Conservation (phyloP, 257 asterid genomes). For the Ilex aquifolium region DNA sequence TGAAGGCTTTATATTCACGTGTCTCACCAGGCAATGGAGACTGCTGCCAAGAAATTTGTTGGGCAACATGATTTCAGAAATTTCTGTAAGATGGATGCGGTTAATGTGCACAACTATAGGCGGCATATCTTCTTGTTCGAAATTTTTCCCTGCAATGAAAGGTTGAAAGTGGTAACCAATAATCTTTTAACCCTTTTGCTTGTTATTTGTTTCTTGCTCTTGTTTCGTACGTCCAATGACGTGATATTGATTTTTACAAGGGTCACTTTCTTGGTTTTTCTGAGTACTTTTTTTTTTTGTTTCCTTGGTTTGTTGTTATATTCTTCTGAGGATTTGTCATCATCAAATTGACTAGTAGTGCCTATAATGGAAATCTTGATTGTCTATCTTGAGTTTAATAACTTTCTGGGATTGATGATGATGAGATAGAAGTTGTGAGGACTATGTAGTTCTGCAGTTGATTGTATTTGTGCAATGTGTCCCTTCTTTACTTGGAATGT, state of each 20-base stretch:
- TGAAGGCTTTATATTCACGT: slow-evolving; percentile 8
- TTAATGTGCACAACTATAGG: slow-evolving; percentile 74
- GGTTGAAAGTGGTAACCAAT: slow-evolving; percentile 35
- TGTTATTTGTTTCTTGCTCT: background rate
- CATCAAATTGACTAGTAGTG: background rate
- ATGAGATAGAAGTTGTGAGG: too few species aligned
- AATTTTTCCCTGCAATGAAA: slow-evolving; percentile 60
- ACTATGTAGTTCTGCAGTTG: too few species aligned
- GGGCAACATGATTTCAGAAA: slow-evolving; percentile 98
- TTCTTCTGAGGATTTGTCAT: slow-evolving; percentile 3
- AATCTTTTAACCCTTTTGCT: slow-evolving; percentile 3
- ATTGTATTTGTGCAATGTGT: too few species aligned
- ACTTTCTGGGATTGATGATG: too few species aligned
- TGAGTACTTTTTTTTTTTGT: slow-evolving; percentile 1
- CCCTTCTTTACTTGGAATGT: too few species aligned
- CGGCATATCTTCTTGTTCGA: slow-evolving; percentile 59
- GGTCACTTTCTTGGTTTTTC: background rate
- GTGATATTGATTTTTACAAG: background rate
- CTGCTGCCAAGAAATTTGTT: slow-evolving; percentile 68
- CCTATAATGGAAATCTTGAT: slow-evolving; percentile 6
- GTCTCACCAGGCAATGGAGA: slow-evolving; percentile 67
- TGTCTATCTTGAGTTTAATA: background rate
- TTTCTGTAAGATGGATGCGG: slow-evolving; percentile 98
- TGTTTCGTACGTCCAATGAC: background rate
- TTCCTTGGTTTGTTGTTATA: slow-evolving; percentile 8